A percentile compares a stretch with the other conserved stretches of the same genome.
Conservation (phyloP, 1,284 basidiomycete species). For the Ceratobasidium sp. region DNA sequence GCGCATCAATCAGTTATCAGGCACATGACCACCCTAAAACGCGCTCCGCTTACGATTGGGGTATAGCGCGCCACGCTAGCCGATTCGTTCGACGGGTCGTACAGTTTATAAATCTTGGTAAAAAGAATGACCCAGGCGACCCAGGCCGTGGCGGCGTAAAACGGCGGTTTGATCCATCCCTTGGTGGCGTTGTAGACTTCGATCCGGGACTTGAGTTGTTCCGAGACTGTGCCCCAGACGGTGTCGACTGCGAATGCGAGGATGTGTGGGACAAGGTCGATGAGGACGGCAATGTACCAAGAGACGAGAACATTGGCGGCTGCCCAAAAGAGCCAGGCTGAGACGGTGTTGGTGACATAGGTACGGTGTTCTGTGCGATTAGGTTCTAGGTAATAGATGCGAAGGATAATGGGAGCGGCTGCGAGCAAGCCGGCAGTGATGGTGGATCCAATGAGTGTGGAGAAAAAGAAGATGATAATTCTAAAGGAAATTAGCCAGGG, state of each 20-base stretch:
- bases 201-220: constrained; percentile 65
- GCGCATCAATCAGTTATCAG: constrained; percentile 5
- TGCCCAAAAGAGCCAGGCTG: constrained; percentile 80
- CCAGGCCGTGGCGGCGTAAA: constrained; percentile 70
- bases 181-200: constrained; percentile 71
- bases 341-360: constrained; percentile 68
- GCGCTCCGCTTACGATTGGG: constrained; percentile 49
- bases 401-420: constrained; percentile 64
- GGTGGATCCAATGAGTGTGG: constrained; percentile 71
- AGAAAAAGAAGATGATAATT: constrained; percentile 66
- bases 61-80: constrained; percentile 64
- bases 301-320: constrained; percentile 75
- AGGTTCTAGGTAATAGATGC: constrained; percentile 71
- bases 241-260: constrained; percentile 58
- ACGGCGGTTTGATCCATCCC: constrained; percentile 67
- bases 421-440: constrained; percentile 67
- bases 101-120: constrained; percentile 62
- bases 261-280: constrained; percentile 68
- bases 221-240: constrained; percentile 76
- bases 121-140: constrained; percentile 75
- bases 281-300: constrained; percentile 73
- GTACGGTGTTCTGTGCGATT: constrained; percentile 60
- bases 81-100: constrained; percentile 53
- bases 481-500: constrained; percentile 49
- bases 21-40: constrained; percentile 39